Base-by-base conservation (phyloP, 495 filamentous ascomycete genomes). In the Hyaloscypha bicolor region DNA sequence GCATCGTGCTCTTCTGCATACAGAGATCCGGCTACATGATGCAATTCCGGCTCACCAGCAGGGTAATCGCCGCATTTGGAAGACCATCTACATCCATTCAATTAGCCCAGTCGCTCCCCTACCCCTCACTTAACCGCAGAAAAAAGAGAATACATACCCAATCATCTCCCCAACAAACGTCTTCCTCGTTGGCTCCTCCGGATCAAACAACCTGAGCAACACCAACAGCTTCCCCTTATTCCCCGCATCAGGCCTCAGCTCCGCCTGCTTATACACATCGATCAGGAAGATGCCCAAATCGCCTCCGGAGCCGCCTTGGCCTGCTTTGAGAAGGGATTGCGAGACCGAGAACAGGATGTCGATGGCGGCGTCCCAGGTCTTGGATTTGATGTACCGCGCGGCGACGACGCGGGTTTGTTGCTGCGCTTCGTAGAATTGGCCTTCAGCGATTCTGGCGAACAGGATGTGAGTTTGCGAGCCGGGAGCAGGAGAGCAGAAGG, bases 361-460 rank as follows among this genome's bases (percentile, higher is more conserved):
- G 74, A 93, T 87, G 21, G 95, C 96, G 4, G 92, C 88, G 74
- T 83, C 77, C 81, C 89, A 97, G 85, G 95, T 93, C 51, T 83
- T 79, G 31, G 88, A 82, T 78, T 97, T 97, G 72, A 92, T 85
- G 77, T 99, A 97, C 33, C 95, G 93, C 57, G 91, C 90, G 39
- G 93, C 92, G 70, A 98, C 93, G 35, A 96, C 92, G 42, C 95
- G 91, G 65, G 97, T 89, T 81, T 99, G 96, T 77, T 99, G 95
- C 77, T 96, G 93, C 62, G 95, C 95, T 85, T 99, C 95, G 80
- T 99, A 99, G 82, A 87, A 97, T 72, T 92, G 87, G 67, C 95
- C 96, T 78, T 95, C 93, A 68, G 88, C 84, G 77, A 97, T 97
- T 75, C 94, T 96, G 79, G 67, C 68, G 64, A 14, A 66, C 65